A percentile compares a stretch with the other conserved stretches of the same genome.
These are phyloP conservation scores for Pseudonitzschia multistriata DNA, from an alignment of 108 stramenopile genomes.

Conservation along the genomic window DNA sequence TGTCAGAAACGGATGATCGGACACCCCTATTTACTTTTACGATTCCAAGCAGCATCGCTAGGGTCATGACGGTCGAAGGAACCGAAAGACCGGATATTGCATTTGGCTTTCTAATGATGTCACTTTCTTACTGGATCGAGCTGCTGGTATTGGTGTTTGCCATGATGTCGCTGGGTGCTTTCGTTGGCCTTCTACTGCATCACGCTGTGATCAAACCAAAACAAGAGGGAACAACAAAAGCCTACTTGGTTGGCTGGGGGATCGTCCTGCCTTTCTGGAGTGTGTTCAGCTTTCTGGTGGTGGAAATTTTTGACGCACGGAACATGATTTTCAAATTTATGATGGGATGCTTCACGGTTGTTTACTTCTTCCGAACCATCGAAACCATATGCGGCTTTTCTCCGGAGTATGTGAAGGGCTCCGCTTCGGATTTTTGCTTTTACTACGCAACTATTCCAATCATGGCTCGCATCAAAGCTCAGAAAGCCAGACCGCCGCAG, in stretches of 20 bases:
- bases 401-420: slow-evolving; percentile 22
- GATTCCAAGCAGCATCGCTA: neutral
- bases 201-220: slow-evolving; percentile 17
- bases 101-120: slow-evolving; percentile 14
- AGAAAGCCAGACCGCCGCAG: neutral
- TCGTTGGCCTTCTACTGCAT: slow-evolving; percentile 16
- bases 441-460: slow-evolving; percentile 33
- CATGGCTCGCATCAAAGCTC: slow-evolving; percentile 16
- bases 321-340: slow-evolving; percentile 41
- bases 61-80: neutral
- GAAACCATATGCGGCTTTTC: slow-evolving; percentile 36
- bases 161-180: slow-evolving; percentile 4
- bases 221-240: neutral
- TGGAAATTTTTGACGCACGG: slow-evolving; percentile 2
- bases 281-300: neutral
- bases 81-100: neutral
- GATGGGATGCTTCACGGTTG: slow-evolving; percentile 35
- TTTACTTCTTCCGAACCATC: slow-evolving; percentile 37
- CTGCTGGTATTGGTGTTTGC: slow-evolving; percentile 9
- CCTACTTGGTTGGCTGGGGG: slow-evolving; percentile 19
- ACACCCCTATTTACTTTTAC: slow-evolving; percentile 16
- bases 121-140: slow-evolving; percentile 17
- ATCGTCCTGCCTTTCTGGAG: slow-evolving; percentile 25
- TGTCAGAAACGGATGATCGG: slow-evolving; percentile 16
- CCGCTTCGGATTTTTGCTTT: slow-evolving; percentile 21